Conservation (phyloP, 106 monocot species). For the Dactylorhiza incarnata region DNA sequence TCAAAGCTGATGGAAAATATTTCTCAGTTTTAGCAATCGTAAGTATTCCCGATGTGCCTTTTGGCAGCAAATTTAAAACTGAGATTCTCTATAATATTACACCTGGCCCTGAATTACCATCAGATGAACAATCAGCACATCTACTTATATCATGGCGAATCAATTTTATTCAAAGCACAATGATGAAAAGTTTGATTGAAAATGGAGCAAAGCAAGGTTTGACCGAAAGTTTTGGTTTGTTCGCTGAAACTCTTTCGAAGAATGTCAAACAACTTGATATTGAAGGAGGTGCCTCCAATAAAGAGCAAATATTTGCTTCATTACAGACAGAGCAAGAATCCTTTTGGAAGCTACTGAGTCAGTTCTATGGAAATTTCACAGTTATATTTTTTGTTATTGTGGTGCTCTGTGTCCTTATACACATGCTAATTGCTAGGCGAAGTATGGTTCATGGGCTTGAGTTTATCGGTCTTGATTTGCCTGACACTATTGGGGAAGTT, state of each 20-base stretch:
- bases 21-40: constrained; percentile 45
- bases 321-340: constrained; percentile 38
- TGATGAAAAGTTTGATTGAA: constrained; percentile 69
- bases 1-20: constrained; percentile 56
- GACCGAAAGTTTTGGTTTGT: constrained; percentile 47
- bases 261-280: constrained; percentile 21
- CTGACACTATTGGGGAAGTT: constrained; percentile 58
- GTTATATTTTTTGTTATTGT: constrained; percentile 34
- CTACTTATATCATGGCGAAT: constrained; percentile 52
- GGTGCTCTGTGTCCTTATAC: constrained; percentile 33
- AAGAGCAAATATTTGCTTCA: constrained; percentile 41
- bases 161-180: constrained; percentile 53
- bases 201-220: constrained; percentile 40
- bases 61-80: constrained; percentile 58
- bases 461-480: constrained; percentile 64
- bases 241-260: constrained; percentile 37
- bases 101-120: constrained; percentile 22
- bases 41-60: constrained; percentile 59
- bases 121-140: constrained; percentile 34
- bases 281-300: constrained; percentile 19
- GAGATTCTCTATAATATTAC: constrained; percentile 50
- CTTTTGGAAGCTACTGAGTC: constrained; percentile 35
- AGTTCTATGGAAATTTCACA: constrained; percentile 58
- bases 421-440: constrained; percentile 39
- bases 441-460: constrained; percentile 33